Evolutionary conservation across 1,284 basidiomycete species (phyloP), one percentile per base, ranked within the genome.

Genomic region (Cutaneotrichosporon sp.): DNA sequence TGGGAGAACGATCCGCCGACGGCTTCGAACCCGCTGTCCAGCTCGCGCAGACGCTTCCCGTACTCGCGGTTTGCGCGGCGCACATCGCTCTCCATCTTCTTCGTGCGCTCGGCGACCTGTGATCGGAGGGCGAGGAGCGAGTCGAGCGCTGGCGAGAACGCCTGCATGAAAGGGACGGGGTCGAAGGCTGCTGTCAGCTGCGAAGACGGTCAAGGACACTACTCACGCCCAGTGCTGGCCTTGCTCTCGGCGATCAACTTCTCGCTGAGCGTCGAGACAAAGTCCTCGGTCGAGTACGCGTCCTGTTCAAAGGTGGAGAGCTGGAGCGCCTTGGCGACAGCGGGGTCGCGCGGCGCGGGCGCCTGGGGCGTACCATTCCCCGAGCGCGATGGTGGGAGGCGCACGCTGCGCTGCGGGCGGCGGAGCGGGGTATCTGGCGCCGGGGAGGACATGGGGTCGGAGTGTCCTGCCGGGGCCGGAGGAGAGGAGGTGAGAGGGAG

Each of bases 61-160:
- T 99, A 99, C 69, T 97, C 94, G 60, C 92, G 82, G 78, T 99
- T 95, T 6, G 94, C 89, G 1, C 90, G 86, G 54, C 91, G 85
- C 16, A 98, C 95, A 65, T 88, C 89, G 79, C 91, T 91, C 80
- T 97, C 94, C 81, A 97, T 89, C 72, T 90, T 88, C 73, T 93
- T 89, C 0, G 91, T 93, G 77, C 90, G 89, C 14, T 87, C 83
- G 64, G 95, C 90, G 5, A 98, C 90, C 79, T 95, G 89, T 68
- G 89, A 89, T 33, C 95, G 85, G 6, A 97, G 85, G 2, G 87
- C 83, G 54, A 97, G 89, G 33, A 99, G 85, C 59, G 85, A 86
- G 78, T 97, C 93, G 6, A 97, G 87, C 0, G 92, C 90, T 13
- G 87, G 86, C 72, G 97, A 95, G 70, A 99, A 95, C 0, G 90